Percentiles rank a stretch among this genome's conserved stretches.
Conservation (phyloP, 2,329 filamentous ascomycete species). For the Claviceps purpurea region DNA sequence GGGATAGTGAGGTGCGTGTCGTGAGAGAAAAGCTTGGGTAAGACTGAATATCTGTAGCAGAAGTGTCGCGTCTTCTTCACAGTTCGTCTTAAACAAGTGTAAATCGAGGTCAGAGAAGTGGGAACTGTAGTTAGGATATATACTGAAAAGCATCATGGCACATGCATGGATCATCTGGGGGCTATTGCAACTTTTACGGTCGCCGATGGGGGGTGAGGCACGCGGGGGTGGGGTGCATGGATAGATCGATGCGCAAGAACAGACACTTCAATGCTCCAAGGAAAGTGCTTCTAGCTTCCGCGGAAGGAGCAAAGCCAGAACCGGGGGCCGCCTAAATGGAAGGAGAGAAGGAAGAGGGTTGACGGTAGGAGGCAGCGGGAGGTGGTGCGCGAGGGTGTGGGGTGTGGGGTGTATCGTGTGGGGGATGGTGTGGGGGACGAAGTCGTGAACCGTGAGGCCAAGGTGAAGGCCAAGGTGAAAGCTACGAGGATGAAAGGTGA, state of each 20-base stretch:
- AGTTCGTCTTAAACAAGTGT: not conserved
- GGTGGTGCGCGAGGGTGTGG: not conserved
- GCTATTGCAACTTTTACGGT: not conserved
- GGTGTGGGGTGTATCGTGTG: not conserved
- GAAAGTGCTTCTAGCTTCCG: slow-evolving; percentile 2
- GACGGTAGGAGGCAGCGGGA: not conserved
- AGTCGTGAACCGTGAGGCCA: not conserved
- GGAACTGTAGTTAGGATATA: slow-evolving; percentile 9
- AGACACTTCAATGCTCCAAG: not conserved
- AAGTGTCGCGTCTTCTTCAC: too few species aligned
- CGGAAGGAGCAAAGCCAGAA: slow-evolving; percentile 1
- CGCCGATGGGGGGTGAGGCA: not conserved
- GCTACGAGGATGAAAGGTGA: too few species aligned
- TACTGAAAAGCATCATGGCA: slow-evolving; percentile 12
- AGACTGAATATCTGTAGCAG: too few species aligned
- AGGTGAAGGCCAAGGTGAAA: not conserved
- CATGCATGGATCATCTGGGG: slow-evolving; percentile 11
- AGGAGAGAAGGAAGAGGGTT: not conserved
- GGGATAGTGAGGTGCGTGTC: too few species aligned
- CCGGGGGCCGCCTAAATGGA: not conserved
- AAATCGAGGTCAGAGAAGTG: not conserved
- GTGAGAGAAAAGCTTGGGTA: too few species aligned
- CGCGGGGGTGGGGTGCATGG: not conserved
- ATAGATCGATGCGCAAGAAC: not conserved
- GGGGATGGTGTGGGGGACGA: not conserved